Percentiles rank a stretch among this genome's conserved stretches.
These are phyloP conservation scores for Neurospora sp. DNA, from an alignment of 495 filamentous ascomycete genomes.

Conservation along the genomic window DNA sequence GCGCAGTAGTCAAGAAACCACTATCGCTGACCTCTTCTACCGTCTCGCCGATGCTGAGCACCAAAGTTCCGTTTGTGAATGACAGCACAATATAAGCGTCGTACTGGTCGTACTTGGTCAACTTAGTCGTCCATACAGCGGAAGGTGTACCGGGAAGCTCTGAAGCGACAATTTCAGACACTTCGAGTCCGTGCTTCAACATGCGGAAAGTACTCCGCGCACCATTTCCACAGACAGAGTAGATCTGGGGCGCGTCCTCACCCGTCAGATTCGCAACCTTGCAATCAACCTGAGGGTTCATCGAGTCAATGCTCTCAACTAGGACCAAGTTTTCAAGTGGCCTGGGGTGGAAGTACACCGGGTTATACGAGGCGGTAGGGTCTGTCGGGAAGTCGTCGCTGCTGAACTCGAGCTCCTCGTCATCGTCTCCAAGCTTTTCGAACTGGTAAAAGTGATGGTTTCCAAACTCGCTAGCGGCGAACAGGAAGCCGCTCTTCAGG, in stretches of 20 bases:
- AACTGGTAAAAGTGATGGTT: constrained; percentile 96
- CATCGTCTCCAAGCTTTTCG: constrained; percentile 93
- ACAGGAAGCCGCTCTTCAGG: constrained; percentile 91
- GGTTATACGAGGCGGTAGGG: constrained; percentile 51
- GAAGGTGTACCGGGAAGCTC: constrained; percentile 77
- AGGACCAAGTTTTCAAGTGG: constrained; percentile 71
- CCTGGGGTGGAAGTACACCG: constrained; percentile 76
- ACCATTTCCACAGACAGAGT: constrained; percentile 78
- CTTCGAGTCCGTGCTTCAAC: constrained; percentile 83
- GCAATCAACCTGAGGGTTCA: constrained; percentile 86
- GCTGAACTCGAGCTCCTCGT: constrained; percentile 73
- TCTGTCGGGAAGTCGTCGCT: constrained; percentile 78
- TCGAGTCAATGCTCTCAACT: constrained; percentile 74
- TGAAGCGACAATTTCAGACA: constrained; percentile 88
- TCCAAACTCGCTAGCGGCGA: constrained; percentile 83
- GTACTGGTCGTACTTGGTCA: constrained; percentile 70
- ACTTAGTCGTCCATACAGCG: constrained; percentile 90
- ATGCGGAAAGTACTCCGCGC: constrained; percentile 83
- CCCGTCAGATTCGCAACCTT: constrained; percentile 79
- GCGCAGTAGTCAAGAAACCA: constrained; percentile 74
- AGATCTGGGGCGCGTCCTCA: constrained; percentile 95
- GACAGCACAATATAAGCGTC: constrained; percentile 69
- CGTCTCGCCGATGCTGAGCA: constrained; percentile 89
- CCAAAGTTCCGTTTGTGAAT: constrained; percentile 61
- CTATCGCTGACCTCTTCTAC: constrained; percentile 92